Conservation (phyloP, 2,329 filamentous ascomycete genomes). For the Thyridium curvatum region DNA sequence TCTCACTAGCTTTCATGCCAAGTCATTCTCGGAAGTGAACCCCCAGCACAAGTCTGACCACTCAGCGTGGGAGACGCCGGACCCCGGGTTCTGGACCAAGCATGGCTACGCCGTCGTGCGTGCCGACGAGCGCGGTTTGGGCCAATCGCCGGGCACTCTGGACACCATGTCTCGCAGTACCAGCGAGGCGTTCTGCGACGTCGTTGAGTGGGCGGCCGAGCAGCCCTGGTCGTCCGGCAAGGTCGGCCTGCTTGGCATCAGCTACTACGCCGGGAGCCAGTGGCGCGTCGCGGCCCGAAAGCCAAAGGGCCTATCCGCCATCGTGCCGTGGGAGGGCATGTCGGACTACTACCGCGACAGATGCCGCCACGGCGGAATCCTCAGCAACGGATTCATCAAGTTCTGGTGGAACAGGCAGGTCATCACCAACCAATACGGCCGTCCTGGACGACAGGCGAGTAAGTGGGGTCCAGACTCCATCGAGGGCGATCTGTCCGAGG, state of each 20-base stretch:
- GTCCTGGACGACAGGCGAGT: conserved; percentile 36
- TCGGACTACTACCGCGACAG: conserved; percentile 50
- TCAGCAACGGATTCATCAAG: conserved; percentile 51
- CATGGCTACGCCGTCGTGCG: conserved; percentile 50
- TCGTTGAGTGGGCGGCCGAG: conserved; percentile 41
- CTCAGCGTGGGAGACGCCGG: conserved; percentile 54
- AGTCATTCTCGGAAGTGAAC: conserved; percentile 42
- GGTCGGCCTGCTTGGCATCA: conserved; percentile 40
- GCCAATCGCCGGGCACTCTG: conserved; percentile 38
- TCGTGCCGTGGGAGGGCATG: conserved; percentile 47
- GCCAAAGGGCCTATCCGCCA: conserved; percentile 39
- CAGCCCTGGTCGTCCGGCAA: conserved; percentile 42
- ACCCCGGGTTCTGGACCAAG: conserved; percentile 48
- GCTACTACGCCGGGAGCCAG: conserved; percentile 39
- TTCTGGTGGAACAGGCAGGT: conserved; percentile 67
- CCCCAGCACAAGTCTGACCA: conserved; percentile 45
- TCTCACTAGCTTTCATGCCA: conserved; percentile 27
- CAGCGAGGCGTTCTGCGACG: conserved; percentile 40
- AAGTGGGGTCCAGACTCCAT: conserved; percentile 52
- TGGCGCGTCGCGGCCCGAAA: conserved; percentile 41
- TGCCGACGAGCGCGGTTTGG: conserved; percentile 41
- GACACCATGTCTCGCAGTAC: conserved; percentile 44
- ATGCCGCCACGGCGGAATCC: conserved; percentile 55
- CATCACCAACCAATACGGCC: conserved; percentile 62
- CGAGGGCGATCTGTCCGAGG: conserved; percentile 50